Evolutionary conservation across 2,329 filamentous ascomycete species (phyloP).

Genomic region (Fusarium brevicatenulatum): DNA sequence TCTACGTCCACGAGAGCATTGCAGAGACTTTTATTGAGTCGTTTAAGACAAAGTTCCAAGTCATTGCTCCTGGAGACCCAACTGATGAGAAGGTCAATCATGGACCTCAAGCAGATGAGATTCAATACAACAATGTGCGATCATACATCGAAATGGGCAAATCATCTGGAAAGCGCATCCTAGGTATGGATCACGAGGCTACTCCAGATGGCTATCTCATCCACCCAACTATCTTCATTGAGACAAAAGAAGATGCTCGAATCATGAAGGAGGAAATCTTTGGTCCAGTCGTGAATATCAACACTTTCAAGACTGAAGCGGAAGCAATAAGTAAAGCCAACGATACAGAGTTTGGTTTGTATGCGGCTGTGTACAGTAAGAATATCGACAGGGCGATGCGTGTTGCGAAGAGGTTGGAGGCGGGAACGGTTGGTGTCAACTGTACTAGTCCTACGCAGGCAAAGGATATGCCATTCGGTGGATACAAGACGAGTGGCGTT

Average conservation of each 20-base stretch:
- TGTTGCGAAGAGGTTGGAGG: slow-evolving; percentile 63
- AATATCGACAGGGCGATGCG: slow-evolving; percentile 58
- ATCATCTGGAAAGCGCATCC: background rate
- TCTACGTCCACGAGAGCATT: slow-evolving; percentile 64
- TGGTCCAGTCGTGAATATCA: slow-evolving; percentile 70
- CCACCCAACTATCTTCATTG: slow-evolving; percentile 21
- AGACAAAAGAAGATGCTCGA: slow-evolving; percentile 42
- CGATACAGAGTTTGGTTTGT: slow-evolving; percentile 64
- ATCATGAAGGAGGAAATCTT: slow-evolving; percentile 73
- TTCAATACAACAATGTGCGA: slow-evolving; percentile 9
- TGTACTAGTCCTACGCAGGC: slow-evolving; percentile 43
- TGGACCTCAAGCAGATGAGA: slow-evolving; percentile 16
- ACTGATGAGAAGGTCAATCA: background rate
- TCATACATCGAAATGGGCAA: slow-evolving; percentile 18
- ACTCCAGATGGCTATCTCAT: background rate
- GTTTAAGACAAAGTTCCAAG: slow-evolving; percentile 6
- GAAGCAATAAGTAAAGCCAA: slow-evolving; percentile 48
- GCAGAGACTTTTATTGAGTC: slow-evolving; percentile 41
- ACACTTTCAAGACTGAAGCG: slow-evolving; percentile 51
- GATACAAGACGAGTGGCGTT: slow-evolving; percentile 12
- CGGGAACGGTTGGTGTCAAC: slow-evolving; percentile 69
- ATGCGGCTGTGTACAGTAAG: slow-evolving; percentile 65
- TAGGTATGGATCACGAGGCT: background rate
- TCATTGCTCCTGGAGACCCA: background rate
- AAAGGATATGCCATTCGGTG: slow-evolving; percentile 19